Base-by-base conservation (phyloP, 1,139 yeast genomes). In the Groenewaldozyma sp. region DNA sequence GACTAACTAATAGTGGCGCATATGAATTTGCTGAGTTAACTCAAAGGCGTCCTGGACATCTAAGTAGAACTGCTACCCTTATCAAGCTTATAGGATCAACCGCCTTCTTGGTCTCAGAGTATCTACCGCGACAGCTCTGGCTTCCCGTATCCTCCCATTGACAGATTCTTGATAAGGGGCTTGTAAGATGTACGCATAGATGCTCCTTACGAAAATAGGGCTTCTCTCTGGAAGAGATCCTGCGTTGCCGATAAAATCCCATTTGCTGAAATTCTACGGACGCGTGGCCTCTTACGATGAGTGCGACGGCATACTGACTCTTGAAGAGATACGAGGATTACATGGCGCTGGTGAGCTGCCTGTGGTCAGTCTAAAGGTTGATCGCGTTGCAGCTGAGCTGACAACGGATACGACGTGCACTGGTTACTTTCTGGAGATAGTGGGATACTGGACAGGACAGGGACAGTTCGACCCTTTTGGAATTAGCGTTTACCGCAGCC, bases 361-460 rank as follows among this genome's bases (percentile, higher is more conserved):
- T 5, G 14, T 2, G 10, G 31, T 24, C 22, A 13, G 19, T 13
- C 22, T 39, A n/a, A 17, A 19, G 2, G 24, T 35, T 31, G 38
- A 39, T 35, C 18, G 31, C 13, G 9, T 39, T 3, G 16, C 35
- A 3, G 9, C 22, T 11, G 13, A 4, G 9, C 7, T 39, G 14
- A 17, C 26, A 3, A 16, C 7, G 3, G 32, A 28, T 4, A 24
- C 32, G 11, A 24, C 31, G 2, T 20, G 31, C 7, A 24, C 28
- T 24, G 44, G 41, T 10, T 38, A 37, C 29, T 34, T 27, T 4
- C 34, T 43, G 17, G 21, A 20, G 21, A 36, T 38, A 16, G 32
- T 34, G 10, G 45, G 43, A 7, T 34, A 24, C 18, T 43, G 45
- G 45, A 19, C 22, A 3, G 42, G 19, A 2, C 28, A 24, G 28